Conservation (phyloP, 139 green algal genomes). For the Chlamydomonas sphaeroides region DNA sequence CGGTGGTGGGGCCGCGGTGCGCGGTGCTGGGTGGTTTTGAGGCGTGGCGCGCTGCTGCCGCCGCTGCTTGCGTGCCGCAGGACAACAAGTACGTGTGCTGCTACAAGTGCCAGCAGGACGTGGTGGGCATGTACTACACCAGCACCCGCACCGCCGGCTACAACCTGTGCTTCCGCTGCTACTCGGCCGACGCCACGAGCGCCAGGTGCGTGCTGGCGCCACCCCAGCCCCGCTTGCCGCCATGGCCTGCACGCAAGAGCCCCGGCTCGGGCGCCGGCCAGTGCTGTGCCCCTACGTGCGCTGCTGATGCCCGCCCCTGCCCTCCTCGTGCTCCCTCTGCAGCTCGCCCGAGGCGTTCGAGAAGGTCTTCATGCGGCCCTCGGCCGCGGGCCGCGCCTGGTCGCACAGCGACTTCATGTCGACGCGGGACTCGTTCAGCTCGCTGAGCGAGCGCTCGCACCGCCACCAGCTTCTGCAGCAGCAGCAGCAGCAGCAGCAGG, state of each 20-base stretch:
- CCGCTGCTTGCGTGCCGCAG: neutral
- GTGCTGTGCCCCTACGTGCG: no score
- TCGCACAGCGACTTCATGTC: conserved; percentile 65
- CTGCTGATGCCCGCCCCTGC: neutral
- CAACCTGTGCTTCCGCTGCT: conserved; percentile 64
- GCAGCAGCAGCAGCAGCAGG: neutral
- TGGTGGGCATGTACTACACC: conserved; percentile 66
- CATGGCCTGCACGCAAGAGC: no score
- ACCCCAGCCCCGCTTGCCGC: no score
- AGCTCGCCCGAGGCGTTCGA: conserved; percentile 43
- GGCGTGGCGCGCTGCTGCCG: no score
- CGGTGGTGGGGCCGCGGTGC: no score
- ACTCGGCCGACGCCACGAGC: conserved; percentile 34
- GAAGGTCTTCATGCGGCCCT: conserved; percentile 49
- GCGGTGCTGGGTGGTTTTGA: no score
- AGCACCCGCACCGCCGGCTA: conserved; percentile 30
- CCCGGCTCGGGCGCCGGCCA: no score
- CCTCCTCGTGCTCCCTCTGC: no score
- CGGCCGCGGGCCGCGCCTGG: conserved; percentile 34
- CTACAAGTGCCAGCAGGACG: conserved; percentile 61
- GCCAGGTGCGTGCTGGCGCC: conserved; percentile 16
- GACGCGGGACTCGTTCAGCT: conserved; percentile 66
- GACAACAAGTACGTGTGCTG: conserved; percentile 63
- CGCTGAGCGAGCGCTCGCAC: conserved; percentile 49
- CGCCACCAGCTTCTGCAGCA: neutral